Evolutionary conservation across 805 yeast species (phyloP).

Genomic region (Ogataea pignaliae): DNA sequence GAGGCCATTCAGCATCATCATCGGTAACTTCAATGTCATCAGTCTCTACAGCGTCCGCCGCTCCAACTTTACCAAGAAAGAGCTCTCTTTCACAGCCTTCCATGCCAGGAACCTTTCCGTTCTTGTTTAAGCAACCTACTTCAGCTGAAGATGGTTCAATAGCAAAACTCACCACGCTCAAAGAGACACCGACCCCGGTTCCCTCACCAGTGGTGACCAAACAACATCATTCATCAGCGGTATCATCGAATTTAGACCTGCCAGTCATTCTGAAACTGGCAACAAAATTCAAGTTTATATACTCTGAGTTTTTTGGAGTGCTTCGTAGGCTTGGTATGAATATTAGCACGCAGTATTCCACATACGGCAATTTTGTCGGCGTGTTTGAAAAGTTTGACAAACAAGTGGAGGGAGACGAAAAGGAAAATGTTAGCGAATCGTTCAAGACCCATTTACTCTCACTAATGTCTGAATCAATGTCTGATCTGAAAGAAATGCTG

Average conservation of each 20-base stretch:
- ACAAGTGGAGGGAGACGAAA: slow-evolving; percentile 11
- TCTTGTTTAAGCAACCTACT: slow-evolving; percentile 2
- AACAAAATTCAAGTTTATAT: slow-evolving; percentile 19
- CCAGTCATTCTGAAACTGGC: slow-evolving; percentile 14
- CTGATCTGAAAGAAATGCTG: slow-evolving; percentile 17
- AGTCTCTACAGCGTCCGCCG: slow-evolving; percentile 1
- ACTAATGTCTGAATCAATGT: slow-evolving; percentile 18
- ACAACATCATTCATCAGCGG: background rate
- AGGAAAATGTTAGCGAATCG: slow-evolving; percentile 8
- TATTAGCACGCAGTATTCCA: slow-evolving; percentile 9
- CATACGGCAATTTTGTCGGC: slow-evolving; percentile 13
- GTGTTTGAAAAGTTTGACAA: slow-evolving; percentile 18
- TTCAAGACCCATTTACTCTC: slow-evolving; percentile 13
- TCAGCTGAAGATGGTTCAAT: background rate
- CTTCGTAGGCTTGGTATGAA: slow-evolving; percentile 14
- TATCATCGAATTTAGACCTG: slow-evolving; percentile 5
- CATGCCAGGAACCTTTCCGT: slow-evolving; percentile 2
- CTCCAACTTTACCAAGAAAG: slow-evolving; percentile 14
- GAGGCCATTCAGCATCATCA: slow-evolving; percentile 4
- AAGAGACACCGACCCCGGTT: slow-evolving; percentile 9
- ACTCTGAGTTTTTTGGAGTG: slow-evolving; percentile 14
- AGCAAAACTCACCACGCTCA: slow-evolving; percentile 12
- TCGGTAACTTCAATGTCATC: slow-evolving; percentile 7
- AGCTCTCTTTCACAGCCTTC: slow-evolving; percentile 11
- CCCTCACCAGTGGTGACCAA: background rate